Evolutionary conservation across 2,329 filamentous ascomycete genomes (phyloP).

Genomic region (Parascedosporium putredinis): DNA sequence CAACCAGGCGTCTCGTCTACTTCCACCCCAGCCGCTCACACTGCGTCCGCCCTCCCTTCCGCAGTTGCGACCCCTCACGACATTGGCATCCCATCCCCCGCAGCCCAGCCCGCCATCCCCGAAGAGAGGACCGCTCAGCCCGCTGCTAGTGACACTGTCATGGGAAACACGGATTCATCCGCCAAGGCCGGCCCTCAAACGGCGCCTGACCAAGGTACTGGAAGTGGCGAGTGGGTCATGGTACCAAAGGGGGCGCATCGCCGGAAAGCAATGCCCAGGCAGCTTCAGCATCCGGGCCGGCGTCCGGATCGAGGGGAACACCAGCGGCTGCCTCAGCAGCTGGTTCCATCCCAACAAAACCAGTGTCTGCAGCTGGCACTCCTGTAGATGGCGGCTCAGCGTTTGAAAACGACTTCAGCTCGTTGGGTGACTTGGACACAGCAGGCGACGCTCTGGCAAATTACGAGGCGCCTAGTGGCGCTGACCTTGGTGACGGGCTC

Average conservation of each 20-base stretch:
- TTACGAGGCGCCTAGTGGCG: slow-evolving; percentile 41
- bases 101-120: slow-evolving; percentile 18
- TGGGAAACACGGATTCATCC: slow-evolving; percentile 42
- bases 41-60: slow-evolving; percentile 43
- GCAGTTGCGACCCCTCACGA: slow-evolving; percentile 46
- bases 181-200: slow-evolving; percentile 26
- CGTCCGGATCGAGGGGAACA: slow-evolving; percentile 1
- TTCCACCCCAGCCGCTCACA: slow-evolving; percentile 42
- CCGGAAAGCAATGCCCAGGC: slow-evolving; percentile 21
- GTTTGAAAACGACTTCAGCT: slow-evolving; percentile 50
- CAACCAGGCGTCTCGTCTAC: slow-evolving; percentile 49
- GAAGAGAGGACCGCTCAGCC: slow-evolving; percentile 12
- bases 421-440: slow-evolving; percentile 56
- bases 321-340: slow-evolving; percentile 5
- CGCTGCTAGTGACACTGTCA: slow-evolving; percentile 25
- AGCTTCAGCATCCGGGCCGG: not conserved
- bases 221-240: slow-evolving; percentile 63
- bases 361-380: slow-evolving; percentile 31
- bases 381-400: slow-evolving; percentile 27
- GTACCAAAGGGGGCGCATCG: slow-evolving; percentile 52
- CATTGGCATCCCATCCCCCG: slow-evolving; percentile 35
- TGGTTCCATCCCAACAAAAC: slow-evolving; percentile 20
- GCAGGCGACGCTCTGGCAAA: slow-evolving; percentile 61
- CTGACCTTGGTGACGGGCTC: slow-evolving; percentile 43
- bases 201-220: slow-evolving; percentile 39